Percentiles rank a stretch among this genome's conserved stretches.
phyloP scores from a whole-genome alignment of 2,329 filamentous ascomycete species.

The Exutisphaerella laricina region DNA sequence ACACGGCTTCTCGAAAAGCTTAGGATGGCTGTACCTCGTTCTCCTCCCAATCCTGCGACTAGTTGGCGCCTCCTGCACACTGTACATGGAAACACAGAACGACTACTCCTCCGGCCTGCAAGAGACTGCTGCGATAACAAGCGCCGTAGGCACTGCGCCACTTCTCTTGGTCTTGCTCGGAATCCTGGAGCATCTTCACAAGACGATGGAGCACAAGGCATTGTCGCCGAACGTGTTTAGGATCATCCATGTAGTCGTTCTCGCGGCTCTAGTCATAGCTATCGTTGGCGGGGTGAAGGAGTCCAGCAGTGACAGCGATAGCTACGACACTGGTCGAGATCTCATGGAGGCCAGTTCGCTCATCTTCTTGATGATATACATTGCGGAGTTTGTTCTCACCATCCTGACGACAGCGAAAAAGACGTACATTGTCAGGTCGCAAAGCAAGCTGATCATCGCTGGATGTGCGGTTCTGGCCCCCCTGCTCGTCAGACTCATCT shows the following conservation, averaged over 20 bases:
- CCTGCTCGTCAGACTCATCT: slow-evolving; percentile 34
- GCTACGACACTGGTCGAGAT: slow-evolving; percentile 14
- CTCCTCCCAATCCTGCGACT: slow-evolving; percentile 25
- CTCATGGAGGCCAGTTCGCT: slow-evolving; percentile 18
- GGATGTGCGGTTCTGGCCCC: slow-evolving; percentile 25
- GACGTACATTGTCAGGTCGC: slow-evolving; percentile 9
- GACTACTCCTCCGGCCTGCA: slow-evolving; percentile 17
- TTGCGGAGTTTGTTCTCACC: slow-evolving; percentile 14
- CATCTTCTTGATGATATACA: slow-evolving; percentile 21
- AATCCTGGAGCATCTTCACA: slow-evolving; percentile 22
- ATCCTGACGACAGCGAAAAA: slow-evolving; percentile 10
- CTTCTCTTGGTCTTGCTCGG: slow-evolving; percentile 25
- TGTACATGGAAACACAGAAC: slow-evolving; percentile 24
- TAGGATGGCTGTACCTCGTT: slow-evolving; percentile 26
- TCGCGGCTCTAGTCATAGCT: slow-evolving; percentile 24
- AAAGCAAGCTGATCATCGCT: slow-evolving; percentile 22
- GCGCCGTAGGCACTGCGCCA: slow-evolving; percentile 26
- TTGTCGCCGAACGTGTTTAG: slow-evolving; percentile 17
- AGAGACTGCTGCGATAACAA: slow-evolving; percentile 24
- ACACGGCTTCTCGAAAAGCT: slow-evolving; percentile 22
- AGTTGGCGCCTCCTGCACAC: slow-evolving; percentile 22
- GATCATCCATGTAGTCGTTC: slow-evolving; percentile 19
- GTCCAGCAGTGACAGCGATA: slow-evolving; percentile 1
- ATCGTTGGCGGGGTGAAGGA: slow-evolving; percentile 23
- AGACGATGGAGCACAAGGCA: slow-evolving; percentile 14